phyloP scores from a whole-genome alignment of 2,329 filamentous ascomycete genomes.

The Microdochium bolleyi region DNA sequence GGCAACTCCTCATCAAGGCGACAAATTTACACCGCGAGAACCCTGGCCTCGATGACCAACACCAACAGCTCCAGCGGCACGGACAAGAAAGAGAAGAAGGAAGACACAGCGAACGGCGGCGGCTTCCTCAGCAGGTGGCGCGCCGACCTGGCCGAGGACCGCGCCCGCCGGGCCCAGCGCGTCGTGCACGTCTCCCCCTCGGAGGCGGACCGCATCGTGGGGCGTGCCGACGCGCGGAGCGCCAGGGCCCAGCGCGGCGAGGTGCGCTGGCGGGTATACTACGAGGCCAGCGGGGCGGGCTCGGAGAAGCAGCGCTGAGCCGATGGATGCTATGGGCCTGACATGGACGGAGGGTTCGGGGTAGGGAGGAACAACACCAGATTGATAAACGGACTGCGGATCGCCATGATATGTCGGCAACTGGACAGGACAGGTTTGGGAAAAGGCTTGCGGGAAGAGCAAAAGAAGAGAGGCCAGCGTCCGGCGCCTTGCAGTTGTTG shows the following conservation, averaged over 20 bases:
- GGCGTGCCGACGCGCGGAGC: not conserved
- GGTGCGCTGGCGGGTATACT: not conserved
- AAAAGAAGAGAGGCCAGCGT: too few relatives aligned
- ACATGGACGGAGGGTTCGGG: too few relatives aligned
- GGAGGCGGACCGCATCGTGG: not conserved
- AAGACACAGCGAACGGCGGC: not conserved
- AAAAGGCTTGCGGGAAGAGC: too few relatives aligned
- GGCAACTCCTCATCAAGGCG: not conserved
- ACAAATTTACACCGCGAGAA: too few relatives aligned
- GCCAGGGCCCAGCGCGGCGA: not conserved
- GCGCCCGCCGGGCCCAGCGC: not conserved
- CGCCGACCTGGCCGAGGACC: not conserved
- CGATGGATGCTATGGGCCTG: too few relatives aligned
- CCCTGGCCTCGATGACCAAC: not conserved
- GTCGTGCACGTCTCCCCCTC: not conserved
- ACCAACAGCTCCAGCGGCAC: not conserved
- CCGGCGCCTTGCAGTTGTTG: too few relatives aligned
- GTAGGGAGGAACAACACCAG: too few relatives aligned
- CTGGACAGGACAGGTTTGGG: too few relatives aligned
- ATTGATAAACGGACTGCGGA: too few relatives aligned
- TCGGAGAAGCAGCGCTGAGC: too few relatives aligned
- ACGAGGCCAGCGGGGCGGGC: not conserved
- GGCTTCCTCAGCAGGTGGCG: not conserved
- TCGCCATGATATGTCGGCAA: too few relatives aligned
- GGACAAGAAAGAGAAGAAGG: not conserved